A percentile compares a stretch with the other conserved stretches of the same genome.
These are phyloP conservation scores for Chytriomyces confervae DNA, from an alignment of 192 early-diverging fungal species.

Conservation along the genomic window DNA sequence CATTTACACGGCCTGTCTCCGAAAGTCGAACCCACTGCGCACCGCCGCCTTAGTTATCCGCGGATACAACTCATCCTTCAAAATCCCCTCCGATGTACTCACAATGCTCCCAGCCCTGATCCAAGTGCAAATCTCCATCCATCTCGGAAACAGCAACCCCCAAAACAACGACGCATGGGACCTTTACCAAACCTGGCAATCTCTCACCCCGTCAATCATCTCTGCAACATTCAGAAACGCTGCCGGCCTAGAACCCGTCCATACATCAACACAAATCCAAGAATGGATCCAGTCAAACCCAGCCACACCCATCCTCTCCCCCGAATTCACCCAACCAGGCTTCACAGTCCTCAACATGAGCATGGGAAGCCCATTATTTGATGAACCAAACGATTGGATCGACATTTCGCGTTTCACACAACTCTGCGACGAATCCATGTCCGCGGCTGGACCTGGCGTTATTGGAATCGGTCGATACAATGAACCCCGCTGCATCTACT, in stretches of 20 bases:
- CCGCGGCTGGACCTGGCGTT: background rate
- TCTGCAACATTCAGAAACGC: background rate
- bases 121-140: too few relatives aligned
- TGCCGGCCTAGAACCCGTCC: background rate
- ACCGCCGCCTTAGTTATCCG: background rate
- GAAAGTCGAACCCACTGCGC: background rate
- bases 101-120: background rate
- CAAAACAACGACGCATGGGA: too few relatives aligned
- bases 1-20: background rate
- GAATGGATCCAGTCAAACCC: background rate
- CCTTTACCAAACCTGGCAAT: too few relatives aligned
- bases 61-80: background rate
- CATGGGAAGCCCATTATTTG: background rate
- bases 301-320: background rate
- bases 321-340: background rate
- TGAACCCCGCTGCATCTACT: background rate
- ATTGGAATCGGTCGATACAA: conserved; percentile 3
- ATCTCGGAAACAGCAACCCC: too few relatives aligned
- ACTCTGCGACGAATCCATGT: background rate
- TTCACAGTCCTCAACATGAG: background rate
- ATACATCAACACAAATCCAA: background rate
- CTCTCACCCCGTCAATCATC: background rate
- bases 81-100: background rate
- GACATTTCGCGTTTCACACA: background rate
- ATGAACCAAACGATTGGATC: background rate